phyloP scores from a whole-genome alignment of 441 rosid species.

The Adansonia madagascariensis region DNA sequence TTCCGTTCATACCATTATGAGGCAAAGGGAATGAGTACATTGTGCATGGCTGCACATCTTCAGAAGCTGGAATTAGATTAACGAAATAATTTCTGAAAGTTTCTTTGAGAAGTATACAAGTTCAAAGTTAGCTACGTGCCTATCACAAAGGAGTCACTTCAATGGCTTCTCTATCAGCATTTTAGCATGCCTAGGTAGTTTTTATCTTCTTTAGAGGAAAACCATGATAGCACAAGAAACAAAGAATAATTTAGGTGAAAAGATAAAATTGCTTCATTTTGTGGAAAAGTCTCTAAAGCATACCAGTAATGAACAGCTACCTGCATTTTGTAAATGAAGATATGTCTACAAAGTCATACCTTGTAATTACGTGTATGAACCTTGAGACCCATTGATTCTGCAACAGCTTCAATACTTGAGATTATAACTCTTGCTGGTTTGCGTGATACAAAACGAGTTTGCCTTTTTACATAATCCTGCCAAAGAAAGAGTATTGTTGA shows the following conservation, averaged over 20 bases:
- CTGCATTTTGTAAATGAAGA: background rate
- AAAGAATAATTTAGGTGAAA: background rate
- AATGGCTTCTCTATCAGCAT: background rate
- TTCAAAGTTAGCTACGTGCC: background rate
- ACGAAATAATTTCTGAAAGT: background rate
- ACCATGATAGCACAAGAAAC: background rate
- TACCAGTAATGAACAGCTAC: background rate
- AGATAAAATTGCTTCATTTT: background rate
- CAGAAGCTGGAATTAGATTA: background rate
- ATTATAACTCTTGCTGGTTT: slow-evolving; percentile 65
- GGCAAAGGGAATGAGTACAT: background rate
- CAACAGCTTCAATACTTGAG: slow-evolving; percentile 71
- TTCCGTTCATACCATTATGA: background rate
- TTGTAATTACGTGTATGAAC: slow-evolving; percentile 72
- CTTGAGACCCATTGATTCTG: slow-evolving; percentile 61
- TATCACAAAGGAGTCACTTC: background rate
- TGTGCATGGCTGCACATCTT: background rate
- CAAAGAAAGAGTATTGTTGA: slow-evolving; percentile 16
- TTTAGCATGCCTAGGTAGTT: background rate
- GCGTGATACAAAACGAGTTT: slow-evolving; percentile 92
- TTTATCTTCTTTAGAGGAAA: background rate
- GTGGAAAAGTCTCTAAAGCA: background rate
- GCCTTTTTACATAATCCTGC: slow-evolving; percentile 81
- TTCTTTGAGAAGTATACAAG: background rate
- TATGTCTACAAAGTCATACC: slow-evolving; percentile 42